Evolutionary conservation across 1,284 basidiomycete genomes (phyloP).

Genomic region (Ganoderma lucidum): DNA sequence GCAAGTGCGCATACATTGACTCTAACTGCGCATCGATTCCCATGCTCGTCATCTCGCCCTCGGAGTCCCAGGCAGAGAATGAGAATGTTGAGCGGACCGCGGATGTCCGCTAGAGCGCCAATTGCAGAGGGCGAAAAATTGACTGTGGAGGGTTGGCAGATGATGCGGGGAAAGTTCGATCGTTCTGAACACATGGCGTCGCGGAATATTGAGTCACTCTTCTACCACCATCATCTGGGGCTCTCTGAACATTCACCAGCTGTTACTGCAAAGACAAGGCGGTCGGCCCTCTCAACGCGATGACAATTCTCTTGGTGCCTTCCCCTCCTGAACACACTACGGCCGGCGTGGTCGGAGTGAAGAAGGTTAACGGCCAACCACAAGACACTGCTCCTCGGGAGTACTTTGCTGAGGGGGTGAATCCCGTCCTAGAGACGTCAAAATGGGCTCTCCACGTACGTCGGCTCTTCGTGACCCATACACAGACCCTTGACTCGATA

Average conservation of each 20-base stretch:
- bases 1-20: too few species aligned
- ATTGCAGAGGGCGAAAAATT: background rate
- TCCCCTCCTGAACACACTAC: background rate
- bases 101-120: background rate
- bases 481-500: background rate
- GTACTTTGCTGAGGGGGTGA: constrained; percentile 11
- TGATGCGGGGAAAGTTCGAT: background rate
- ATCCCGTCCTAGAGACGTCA: constrained; percentile 26
- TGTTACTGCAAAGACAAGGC: background rate
- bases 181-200: background rate
- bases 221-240: background rate
- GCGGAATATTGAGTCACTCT: too few species aligned
- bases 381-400: background rate
- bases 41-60: background rate
- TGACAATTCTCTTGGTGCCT: background rate
- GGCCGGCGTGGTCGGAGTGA: background rate
- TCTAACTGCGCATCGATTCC: too few species aligned
- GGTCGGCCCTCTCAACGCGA: background rate
- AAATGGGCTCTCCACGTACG: constrained; percentile 23
- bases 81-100: background rate
- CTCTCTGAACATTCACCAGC: background rate
- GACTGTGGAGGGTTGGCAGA: background rate
- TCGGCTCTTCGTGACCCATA: background rate
- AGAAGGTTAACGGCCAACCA: background rate
- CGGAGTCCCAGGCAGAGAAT: background rate